Evolutionary conservation across 371 early-diverging fungal genomes (phyloP).

Genomic region (Apophysomyces ossiformis): DNA sequence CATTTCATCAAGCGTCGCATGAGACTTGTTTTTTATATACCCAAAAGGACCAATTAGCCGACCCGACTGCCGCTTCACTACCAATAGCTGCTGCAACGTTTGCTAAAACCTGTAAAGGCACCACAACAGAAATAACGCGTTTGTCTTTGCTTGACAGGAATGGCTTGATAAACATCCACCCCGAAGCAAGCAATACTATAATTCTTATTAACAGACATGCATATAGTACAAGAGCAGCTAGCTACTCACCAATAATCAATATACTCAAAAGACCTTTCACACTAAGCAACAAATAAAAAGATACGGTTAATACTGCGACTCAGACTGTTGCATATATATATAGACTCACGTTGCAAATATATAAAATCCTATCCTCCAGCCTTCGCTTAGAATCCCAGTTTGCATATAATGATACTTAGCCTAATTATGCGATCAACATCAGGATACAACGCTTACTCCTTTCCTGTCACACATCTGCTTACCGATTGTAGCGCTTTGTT

Average conservation of each 20-base stretch:
- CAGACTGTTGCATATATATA: background rate
- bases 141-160: constrained; percentile 61
- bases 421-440: constrained; percentile 20
- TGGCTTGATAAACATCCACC: constrained; percentile 68
- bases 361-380: constrained; percentile 62
- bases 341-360: constrained; percentile 55
- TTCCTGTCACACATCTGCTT: constrained; percentile 16
- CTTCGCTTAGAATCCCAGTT: constrained; percentile 51
- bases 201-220: background rate
- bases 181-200: constrained; percentile 57
- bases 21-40: constrained; percentile 26
- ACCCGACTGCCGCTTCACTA: constrained; percentile 59
- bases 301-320: background rate
- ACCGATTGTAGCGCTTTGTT: constrained; percentile 61
- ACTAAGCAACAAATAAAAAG: constrained; percentile 21
- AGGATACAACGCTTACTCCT: background rate
- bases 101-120: constrained; percentile 61
- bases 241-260: constrained; percentile 52
- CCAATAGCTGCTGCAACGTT: constrained; percentile 56
- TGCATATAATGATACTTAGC: constrained; percentile 57
- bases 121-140: constrained; percentile 53
- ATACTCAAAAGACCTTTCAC: constrained; percentile 59
- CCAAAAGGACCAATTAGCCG: constrained; percentile 59
- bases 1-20: background rate
- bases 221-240: background rate